Percentiles rank a stretch among this genome's conserved stretches.
These are phyloP conservation scores for Tetrahymena elliotti DNA, from an alignment of 73 alveolate genomes.

Conservation along the genomic window DNA sequence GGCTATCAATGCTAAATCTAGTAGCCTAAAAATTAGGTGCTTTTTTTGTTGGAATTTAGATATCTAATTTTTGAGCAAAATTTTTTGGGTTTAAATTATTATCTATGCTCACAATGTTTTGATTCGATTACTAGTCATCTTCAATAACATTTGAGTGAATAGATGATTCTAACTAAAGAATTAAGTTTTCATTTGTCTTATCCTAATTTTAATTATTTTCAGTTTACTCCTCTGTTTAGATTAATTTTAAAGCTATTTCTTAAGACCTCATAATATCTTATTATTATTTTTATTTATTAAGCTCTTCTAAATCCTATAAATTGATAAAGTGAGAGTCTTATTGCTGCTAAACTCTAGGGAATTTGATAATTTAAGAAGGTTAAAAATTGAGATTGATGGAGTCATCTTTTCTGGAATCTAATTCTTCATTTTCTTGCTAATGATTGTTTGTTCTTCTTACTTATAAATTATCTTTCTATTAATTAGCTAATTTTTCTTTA, in stretches of 20 bases:
- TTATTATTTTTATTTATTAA: background rate
- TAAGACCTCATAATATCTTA: background rate
- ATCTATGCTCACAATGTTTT: background rate
- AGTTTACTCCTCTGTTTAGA: background rate
- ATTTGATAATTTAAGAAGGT: background rate
- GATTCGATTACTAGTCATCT: background rate
- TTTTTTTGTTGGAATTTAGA: background rate
- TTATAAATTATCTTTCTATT: background rate
- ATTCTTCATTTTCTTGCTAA: background rate
- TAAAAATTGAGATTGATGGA: background rate
- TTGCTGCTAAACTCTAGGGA: background rate
- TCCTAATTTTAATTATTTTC: background rate
- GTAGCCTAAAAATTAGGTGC: background rate
- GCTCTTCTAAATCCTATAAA: background rate
- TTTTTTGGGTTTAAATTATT: background rate
- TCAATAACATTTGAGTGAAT: background rate
- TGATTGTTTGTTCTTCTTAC: background rate
- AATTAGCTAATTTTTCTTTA: background rate
- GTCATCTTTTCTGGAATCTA: background rate
- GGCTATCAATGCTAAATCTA: background rate
- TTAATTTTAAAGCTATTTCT: background rate
- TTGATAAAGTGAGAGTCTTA: background rate
- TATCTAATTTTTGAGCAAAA: background rate
- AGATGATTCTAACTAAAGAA: background rate
- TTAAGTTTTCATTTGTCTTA: background rate